Evolutionary conservation across 2,329 filamentous ascomycete species (phyloP).

Genomic region (Fusarium napiforme): DNA sequence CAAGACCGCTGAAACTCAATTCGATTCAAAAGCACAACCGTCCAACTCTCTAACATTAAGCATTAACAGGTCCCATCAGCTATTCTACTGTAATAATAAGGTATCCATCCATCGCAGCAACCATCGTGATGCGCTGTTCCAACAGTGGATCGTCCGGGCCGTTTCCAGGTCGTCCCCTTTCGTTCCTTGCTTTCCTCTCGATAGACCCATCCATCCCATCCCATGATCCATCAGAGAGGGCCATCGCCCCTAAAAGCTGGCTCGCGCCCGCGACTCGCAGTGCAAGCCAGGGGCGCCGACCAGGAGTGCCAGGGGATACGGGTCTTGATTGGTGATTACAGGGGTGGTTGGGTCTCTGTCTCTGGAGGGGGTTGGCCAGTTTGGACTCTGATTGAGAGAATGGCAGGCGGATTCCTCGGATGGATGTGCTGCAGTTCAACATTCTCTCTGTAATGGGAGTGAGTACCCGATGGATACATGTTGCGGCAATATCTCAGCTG

Average conservation of each 20-base stretch:
- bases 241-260: slow-evolving; percentile 26
- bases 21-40: slow-evolving; percentile 1
- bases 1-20: slow-evolving; percentile 27
- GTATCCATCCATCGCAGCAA: neutral
- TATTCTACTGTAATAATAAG: neutral
- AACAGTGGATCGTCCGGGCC: slow-evolving; percentile 30
- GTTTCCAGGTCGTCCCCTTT: slow-evolving; percentile 34
- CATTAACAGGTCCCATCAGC: slow-evolving; percentile 6
- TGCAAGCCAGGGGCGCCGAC: slow-evolving; percentile 29
- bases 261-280: slow-evolving; percentile 33
- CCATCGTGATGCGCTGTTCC: slow-evolving; percentile 26
- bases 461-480: slow-evolving; percentile 24
- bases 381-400: slow-evolving; percentile 22
- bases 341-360: slow-evolving; percentile 19
- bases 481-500: slow-evolving; percentile 18
- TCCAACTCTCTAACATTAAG: slow-evolving; percentile 2
- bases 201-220: slow-evolving; percentile 25
- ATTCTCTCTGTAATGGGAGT: neutral
- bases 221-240: slow-evolving; percentile 11
- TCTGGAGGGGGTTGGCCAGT: slow-evolving; percentile 32
- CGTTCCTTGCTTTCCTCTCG: slow-evolving; percentile 34
- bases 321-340: slow-evolving; percentile 18
- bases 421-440: slow-evolving; percentile 6
- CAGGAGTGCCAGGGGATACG: slow-evolving; percentile 23
- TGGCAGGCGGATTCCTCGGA: slow-evolving; percentile 33